Percentiles rank a stretch among this genome's conserved stretches.
These are phyloP conservation scores for Leccinum incarnatum DNA, from an alignment of 768 basidiomycete species.

Conservation along the genomic window DNA sequence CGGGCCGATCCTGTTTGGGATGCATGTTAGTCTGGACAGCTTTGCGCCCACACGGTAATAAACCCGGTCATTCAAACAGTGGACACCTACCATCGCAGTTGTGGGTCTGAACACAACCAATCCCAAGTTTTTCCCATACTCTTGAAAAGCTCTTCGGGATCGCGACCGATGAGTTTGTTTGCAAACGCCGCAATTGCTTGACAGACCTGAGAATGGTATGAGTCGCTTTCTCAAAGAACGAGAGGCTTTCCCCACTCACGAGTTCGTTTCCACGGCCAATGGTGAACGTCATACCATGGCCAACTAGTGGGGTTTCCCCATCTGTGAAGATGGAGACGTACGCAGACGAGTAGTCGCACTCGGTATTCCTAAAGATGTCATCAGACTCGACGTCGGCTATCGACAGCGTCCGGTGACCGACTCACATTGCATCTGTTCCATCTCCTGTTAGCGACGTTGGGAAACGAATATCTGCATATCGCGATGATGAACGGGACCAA, in stretches of 20 bases:
- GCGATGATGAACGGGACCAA: background rate
- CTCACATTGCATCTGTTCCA: constrained; percentile 90
- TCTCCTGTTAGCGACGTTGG: constrained; percentile 89
- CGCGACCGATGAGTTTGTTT: constrained; percentile 76
- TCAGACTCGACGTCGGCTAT: background rate
- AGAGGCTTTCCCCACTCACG: constrained; percentile 37
- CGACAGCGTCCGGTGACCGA: background rate
- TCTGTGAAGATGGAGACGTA: constrained; percentile 76
- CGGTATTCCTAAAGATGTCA: constrained; percentile 69
- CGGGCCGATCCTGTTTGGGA: constrained; percentile 72
- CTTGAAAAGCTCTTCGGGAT: constrained; percentile 75
- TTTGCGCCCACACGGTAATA: background rate
- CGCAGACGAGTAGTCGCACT: constrained; percentile 94
- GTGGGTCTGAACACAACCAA: constrained; percentile 82
- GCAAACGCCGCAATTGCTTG: constrained; percentile 78
- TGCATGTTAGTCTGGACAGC: background rate
- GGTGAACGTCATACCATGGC: constrained; percentile 95
- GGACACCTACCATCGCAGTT: constrained; percentile 72
- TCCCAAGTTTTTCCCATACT: constrained; percentile 94
- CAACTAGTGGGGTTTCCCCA: constrained; percentile 64
- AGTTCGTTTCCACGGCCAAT: constrained; percentile 96
- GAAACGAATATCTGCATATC: constrained; percentile 74
- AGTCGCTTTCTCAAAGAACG: background rate
- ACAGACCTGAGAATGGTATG: constrained; percentile 57
- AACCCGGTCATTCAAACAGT: background rate